Percentiles rank a stretch among this genome's conserved stretches.
These are phyloP conservation scores for Nepenthes gracilis DNA, from an alignment of 148 eudicot species.

Conservation along the genomic window DNA sequence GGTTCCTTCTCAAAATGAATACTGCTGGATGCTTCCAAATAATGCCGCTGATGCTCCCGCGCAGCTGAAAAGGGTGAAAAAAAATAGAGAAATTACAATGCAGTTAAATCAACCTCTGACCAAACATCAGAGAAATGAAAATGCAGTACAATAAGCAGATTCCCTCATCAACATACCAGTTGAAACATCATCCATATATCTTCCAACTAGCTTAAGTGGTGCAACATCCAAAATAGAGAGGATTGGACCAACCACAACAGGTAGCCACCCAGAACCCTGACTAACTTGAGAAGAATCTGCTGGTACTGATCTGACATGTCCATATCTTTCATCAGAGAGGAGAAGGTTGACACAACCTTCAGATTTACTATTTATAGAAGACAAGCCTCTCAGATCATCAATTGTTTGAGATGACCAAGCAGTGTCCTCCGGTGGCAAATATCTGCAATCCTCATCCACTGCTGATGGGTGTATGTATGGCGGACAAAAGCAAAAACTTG, in stretches of 20 bases:
- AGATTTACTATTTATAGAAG: conserved; percentile 13
- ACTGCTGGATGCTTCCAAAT: conserved; percentile 34
- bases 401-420: conserved; percentile 15
- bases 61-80: conserved; percentile 34
- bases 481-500: conserved; percentile 40
- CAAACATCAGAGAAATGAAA: conserved; percentile 7
- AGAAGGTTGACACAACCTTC: conserved; percentile 12
- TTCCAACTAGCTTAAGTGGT: conserved; percentile 63
- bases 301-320: conserved; percentile 7
- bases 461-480: conserved; percentile 33
- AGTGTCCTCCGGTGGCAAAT: conserved; percentile 13
- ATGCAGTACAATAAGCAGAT: background rate
- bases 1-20: conserved; percentile 42
- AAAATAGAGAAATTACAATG: conserved; percentile 12
- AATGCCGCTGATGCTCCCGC: conserved; percentile 41
- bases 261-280: conserved; percentile 40
- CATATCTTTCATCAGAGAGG: conserved; percentile 14
- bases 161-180: conserved; percentile 41
- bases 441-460: conserved; percentile 18
- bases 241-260: conserved; percentile 44
- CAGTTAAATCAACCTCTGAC: conserved; percentile 7
- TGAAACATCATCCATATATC: conserved; percentile 67
- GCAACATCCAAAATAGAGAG: conserved; percentile 77
- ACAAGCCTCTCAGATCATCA: conserved; percentile 24
- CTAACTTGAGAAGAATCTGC: conserved; percentile 14